These are phyloP conservation scores for Apiosordaria backusii DNA, from an alignment of 495 filamentous ascomycete species.

Conservation along the genomic window DNA sequence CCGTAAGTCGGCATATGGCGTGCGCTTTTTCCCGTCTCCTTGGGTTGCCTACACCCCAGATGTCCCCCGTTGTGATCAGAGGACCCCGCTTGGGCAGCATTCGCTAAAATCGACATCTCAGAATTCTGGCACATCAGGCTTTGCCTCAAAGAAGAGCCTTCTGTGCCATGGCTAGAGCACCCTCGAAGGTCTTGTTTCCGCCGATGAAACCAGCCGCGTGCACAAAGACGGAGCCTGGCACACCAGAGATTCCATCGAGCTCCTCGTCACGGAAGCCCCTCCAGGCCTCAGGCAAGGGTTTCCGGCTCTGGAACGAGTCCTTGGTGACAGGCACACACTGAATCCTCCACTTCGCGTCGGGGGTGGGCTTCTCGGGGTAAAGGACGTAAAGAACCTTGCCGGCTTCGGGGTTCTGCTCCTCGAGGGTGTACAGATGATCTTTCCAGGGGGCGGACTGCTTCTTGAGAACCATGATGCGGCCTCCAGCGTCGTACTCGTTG, in stretches of 20 bases:
- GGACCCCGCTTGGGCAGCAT: constrained; percentile 19
- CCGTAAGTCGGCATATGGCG: background rate
- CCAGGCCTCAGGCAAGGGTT: constrained; percentile 87
- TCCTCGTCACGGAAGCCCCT: constrained; percentile 82
- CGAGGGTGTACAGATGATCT: constrained; percentile 88
- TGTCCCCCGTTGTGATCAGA: background rate
- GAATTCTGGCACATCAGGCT: background rate
- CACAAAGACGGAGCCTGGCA: constrained; percentile 81
- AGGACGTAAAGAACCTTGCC: constrained; percentile 81
- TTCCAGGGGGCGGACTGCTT: constrained; percentile 82
- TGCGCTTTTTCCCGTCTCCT: background rate
- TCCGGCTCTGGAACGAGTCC: constrained; percentile 84
- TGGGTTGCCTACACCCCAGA: background rate
- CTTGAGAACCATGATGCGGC: constrained; percentile 76
- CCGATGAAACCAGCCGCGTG: constrained; percentile 96
- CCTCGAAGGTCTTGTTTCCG: constrained; percentile 85
- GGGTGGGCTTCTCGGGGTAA: constrained; percentile 72
- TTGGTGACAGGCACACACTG: constrained; percentile 78
- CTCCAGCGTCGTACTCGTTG: constrained; percentile 61
- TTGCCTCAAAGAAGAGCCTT: constrained; percentile 49
- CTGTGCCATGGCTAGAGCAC: constrained; percentile 81
- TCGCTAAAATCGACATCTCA: background rate
- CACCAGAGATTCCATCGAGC: constrained; percentile 67
- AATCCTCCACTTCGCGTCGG: constrained; percentile 82
- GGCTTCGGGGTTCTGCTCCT: constrained; percentile 53